phyloP scores from a whole-genome alignment of 2,329 filamentous ascomycete species.

The Trichophyton mentagrophytes region DNA sequence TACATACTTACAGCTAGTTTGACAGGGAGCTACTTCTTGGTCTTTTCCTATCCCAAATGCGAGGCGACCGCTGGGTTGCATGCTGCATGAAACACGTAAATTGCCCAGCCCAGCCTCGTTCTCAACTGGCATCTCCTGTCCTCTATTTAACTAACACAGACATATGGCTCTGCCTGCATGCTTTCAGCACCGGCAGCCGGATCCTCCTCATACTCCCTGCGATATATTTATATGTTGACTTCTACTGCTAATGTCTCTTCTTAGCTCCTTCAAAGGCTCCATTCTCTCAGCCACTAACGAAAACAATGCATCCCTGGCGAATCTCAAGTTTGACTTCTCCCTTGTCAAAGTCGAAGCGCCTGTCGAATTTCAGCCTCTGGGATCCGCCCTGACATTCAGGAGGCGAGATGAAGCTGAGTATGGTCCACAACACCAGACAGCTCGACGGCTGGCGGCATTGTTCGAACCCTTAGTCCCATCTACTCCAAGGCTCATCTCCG shows the following conservation, averaged over 20 bases:
- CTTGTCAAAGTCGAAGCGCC: slow-evolving; percentile 32
- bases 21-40: neutral
- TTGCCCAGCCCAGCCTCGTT: neutral
- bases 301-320: slow-evolving; percentile 14
- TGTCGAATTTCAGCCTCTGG: slow-evolving; percentile 24
- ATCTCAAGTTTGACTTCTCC: slow-evolving; percentile 33
- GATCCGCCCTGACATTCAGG: slow-evolving; percentile 18
- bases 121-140: neutral
- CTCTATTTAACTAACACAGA: neutral
- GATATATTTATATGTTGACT: neutral
- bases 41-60: neutral
- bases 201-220: neutral
- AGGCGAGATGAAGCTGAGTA: slow-evolving; percentile 27
- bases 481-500: slow-evolving; percentile 22
- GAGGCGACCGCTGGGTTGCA: neutral
- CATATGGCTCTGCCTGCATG: neutral
- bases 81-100: neutral
- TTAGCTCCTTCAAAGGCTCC: neutral
- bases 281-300: slow-evolving; percentile 10
- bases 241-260: neutral
- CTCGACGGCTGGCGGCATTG: slow-evolving; percentile 28
- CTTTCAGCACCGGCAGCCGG: neutral
- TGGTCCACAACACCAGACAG: slow-evolving; percentile 25
- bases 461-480: slow-evolving; percentile 25
- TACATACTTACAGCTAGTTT: neutral